A percentile compares a stretch with the other conserved stretches of the same genome.
These are phyloP conservation scores for Eutypella sp. DNA, from an alignment of 2,329 filamentous ascomycete species.

Conservation along the genomic window DNA sequence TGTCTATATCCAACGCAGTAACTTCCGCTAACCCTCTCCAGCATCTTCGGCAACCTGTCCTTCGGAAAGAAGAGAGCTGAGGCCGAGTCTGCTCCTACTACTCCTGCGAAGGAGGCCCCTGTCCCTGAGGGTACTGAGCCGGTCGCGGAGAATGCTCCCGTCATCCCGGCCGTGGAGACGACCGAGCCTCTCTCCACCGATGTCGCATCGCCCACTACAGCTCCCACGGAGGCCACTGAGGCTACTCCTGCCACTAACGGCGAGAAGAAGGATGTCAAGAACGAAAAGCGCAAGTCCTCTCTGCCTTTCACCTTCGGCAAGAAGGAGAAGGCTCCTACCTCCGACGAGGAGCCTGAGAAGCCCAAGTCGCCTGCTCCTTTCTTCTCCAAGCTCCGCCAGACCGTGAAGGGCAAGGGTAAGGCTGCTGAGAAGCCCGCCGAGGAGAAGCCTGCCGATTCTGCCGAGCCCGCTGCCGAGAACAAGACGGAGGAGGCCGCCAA, in stretches of 20 bases:
- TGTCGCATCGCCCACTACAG: conserved; percentile 42
- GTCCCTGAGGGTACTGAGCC: conserved; percentile 21
- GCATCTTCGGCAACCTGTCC: conserved; percentile 51
- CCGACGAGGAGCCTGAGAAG: conserved; percentile 60
- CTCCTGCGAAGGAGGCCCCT: conserved; percentile 39
- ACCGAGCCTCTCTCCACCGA: conserved; percentile 53
- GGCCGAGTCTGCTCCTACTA: conserved; percentile 37
- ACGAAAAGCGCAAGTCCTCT: conserved; percentile 77
- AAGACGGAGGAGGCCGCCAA: conserved; percentile 10
- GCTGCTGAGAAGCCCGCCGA: conserved; percentile 21
- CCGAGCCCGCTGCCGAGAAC: conserved; percentile 22
- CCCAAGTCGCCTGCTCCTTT: conserved; percentile 45
- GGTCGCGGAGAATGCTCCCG: conserved; percentile 49
- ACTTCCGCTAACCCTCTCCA: conserved; percentile 16
- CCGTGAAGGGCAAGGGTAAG: conserved; percentile 30
- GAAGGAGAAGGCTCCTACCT: conserved; percentile 59
- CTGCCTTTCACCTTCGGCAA: conserved; percentile 70
- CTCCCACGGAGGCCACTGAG: conserved; percentile 44
- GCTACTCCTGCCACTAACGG: conserved; percentile 40
- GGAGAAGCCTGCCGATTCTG: conserved; percentile 13
- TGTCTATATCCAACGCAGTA: background rate
- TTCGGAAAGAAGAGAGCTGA: conserved; percentile 56
- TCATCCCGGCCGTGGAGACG: conserved; percentile 55
- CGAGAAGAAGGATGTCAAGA: conserved; percentile 63
- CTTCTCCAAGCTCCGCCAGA: conserved; percentile 53